A percentile compares a stretch with the other conserved stretches of the same genome.
These are phyloP conservation scores for Helianthus tuberosus DNA, from an alignment of 129 eudicot genomes.

Conservation along the genomic window DNA sequence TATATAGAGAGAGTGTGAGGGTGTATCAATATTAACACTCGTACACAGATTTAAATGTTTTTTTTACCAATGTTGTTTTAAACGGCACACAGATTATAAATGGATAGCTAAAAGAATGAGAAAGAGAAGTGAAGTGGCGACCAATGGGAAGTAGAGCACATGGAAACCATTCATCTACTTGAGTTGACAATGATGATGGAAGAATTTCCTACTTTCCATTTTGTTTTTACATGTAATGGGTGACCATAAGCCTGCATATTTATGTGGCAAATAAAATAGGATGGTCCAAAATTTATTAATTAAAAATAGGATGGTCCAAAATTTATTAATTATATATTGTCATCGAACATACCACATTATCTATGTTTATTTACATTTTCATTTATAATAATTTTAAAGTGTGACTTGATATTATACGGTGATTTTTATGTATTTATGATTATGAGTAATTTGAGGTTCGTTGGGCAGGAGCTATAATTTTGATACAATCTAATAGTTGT, in stretches of 20 bases:
- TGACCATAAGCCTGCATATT: slow-evolving; percentile 33
- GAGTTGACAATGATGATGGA: slow-evolving; percentile 35
- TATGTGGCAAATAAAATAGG: slow-evolving; percentile 37
- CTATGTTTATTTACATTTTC: not conserved
- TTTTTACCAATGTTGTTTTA: too few species aligned
- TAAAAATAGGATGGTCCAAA: slow-evolving; percentile 35
- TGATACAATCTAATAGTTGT: too few species aligned
- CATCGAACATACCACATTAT: slow-evolving; percentile 20
- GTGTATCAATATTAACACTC: too few species aligned
- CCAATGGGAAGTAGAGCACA: slow-evolving; percentile 29
- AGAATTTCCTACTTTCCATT: slow-evolving; percentile 24
- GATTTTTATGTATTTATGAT: too few species aligned
- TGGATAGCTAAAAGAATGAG: slow-evolving; percentile 12
- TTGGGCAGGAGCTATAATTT: too few species aligned
- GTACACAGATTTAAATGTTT: too few species aligned
- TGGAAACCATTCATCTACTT: slow-evolving; percentile 41
- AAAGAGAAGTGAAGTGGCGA: slow-evolving; percentile 2
- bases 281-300: slow-evolving; percentile 27
- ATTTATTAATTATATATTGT: not conserved
- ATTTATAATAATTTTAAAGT: too few species aligned
- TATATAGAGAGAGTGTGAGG: too few species aligned
- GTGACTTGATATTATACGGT: not conserved
- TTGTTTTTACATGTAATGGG: slow-evolving; percentile 32
- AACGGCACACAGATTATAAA: not conserved
- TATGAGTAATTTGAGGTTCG: too few species aligned